These are phyloP conservation scores for Mallotus repandus DNA, from an alignment of 441 rosid species.

Conservation along the genomic window DNA sequence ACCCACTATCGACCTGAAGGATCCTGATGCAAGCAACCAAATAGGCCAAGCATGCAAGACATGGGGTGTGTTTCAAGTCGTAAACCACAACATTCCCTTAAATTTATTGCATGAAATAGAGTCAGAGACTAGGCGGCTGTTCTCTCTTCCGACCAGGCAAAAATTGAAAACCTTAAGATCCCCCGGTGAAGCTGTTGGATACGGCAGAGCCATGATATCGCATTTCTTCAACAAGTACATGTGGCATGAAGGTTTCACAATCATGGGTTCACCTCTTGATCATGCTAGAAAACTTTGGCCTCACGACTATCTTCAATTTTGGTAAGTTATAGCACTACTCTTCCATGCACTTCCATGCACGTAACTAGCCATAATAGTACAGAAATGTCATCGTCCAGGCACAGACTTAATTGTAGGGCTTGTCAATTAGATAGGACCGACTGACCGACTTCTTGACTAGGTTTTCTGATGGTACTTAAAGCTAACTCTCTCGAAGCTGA, in stretches of 20 bases:
- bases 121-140: conserved; percentile 39
- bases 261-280: conserved; percentile 62
- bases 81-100: conserved; percentile 58
- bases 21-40: conserved; percentile 38
- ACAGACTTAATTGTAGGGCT: background rate
- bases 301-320: conserved; percentile 40
- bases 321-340: conserved; percentile 42
- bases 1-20: conserved; percentile 59
- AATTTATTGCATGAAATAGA: conserved; percentile 43
- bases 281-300: conserved; percentile 83
- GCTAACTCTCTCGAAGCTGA: no score
- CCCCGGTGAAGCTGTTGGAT: conserved; percentile 60
- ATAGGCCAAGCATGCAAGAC: conserved; percentile 63
- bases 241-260: conserved; percentile 96
- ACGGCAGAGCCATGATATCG: conserved; percentile 68
- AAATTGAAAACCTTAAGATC: conserved; percentile 64
- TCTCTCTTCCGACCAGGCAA: conserved; percentile 54
- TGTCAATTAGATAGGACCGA: background rate
- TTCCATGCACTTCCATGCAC: conserved; percentile 35
- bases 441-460: background rate
- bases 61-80: conserved; percentile 82
- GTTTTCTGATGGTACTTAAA: background rate
- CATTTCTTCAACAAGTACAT: conserved; percentile 62
- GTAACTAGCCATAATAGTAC: conserved; percentile 1
- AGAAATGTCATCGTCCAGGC: background rate